phyloP scores from a whole-genome alignment of 768 basidiomycete species.

The Russula griseocarnosa region DNA sequence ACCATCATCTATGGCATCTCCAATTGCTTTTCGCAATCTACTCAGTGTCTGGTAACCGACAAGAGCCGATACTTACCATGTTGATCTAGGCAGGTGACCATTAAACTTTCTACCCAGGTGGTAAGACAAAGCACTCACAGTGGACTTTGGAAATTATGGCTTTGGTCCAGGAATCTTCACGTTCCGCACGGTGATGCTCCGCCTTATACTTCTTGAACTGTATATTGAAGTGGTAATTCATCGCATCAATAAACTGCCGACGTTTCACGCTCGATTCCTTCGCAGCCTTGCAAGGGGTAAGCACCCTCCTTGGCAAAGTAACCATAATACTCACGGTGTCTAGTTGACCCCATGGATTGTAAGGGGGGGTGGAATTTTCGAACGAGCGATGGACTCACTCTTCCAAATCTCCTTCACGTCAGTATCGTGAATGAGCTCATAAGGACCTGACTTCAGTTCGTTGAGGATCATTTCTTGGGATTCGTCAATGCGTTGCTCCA shows the following conservation, averaged over 20 bases:
- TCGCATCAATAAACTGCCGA: conserved; percentile 16
- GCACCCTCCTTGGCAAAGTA: neutral
- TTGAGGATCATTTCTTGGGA: conserved; percentile 23
- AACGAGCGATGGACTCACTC: conserved; percentile 4
- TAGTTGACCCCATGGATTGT: neutral
- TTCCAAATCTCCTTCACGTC: conserved; percentile 24
- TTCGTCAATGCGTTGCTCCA: conserved; percentile 20
- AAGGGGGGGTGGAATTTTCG: neutral
- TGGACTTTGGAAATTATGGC: conserved; percentile 17
- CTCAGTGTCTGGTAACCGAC: neutral
- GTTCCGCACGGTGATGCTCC: conserved; percentile 16
- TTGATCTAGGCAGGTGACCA: neutral
- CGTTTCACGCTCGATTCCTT: conserved; percentile 23
- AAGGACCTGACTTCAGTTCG: conserved; percentile 24
- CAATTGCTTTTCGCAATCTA: conserved; percentile 14
- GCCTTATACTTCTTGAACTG: conserved; percentile 23
- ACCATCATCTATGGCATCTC: conserved; percentile 25
- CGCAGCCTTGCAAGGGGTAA: conserved; percentile 17
- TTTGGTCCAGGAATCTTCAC: conserved; percentile 22
- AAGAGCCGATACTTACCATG: conserved; percentile 1
- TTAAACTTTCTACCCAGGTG: neutral
- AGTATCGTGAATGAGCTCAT: conserved; percentile 20
- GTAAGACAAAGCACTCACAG: conserved; percentile 3
- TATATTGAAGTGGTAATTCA: conserved; percentile 19
- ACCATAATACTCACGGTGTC: neutral